Percentiles rank a stretch among this genome's conserved stretches.
These are phyloP conservation scores for Botrytis byssoidea DNA, from an alignment of 2,329 filamentous ascomycete species.

Conservation along the genomic window DNA sequence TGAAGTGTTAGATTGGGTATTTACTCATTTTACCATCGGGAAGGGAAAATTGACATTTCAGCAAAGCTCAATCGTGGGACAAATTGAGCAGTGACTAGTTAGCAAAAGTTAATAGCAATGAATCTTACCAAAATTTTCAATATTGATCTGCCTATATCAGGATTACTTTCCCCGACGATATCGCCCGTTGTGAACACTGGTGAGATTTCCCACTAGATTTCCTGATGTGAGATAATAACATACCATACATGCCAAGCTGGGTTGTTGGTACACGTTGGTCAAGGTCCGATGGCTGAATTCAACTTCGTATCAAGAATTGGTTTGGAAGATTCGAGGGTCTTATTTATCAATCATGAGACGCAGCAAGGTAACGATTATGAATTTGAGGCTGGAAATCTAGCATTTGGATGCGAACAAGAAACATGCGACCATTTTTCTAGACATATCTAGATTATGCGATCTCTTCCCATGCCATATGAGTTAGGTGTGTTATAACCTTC, in stretches of 20 bases:
- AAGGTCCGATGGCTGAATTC: not conserved
- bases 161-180: too few relatives aligned
- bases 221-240: not conserved
- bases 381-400: not conserved
- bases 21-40: not conserved
- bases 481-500: not conserved
- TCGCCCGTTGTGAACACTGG: not conserved
- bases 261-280: not conserved
- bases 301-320: not conserved
- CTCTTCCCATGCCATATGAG: not conserved
- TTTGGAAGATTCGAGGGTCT: not conserved
- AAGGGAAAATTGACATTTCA: not conserved
- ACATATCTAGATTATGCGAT: not conserved
- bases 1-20: not conserved
- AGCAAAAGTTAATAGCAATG: not conserved
- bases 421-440: not conserved
- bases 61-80: too few relatives aligned
- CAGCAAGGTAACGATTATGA: not conserved
- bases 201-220: not conserved
- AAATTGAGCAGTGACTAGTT: not conserved
- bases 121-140: not conserved
- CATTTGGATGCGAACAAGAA: too few relatives aligned
- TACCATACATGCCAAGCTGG: not conserved
- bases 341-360: not conserved
- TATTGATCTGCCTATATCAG: not conserved